These are phyloP conservation scores for Yarrowia sp. DNA, from an alignment of 805 yeast genomes.

Conservation along the genomic window DNA sequence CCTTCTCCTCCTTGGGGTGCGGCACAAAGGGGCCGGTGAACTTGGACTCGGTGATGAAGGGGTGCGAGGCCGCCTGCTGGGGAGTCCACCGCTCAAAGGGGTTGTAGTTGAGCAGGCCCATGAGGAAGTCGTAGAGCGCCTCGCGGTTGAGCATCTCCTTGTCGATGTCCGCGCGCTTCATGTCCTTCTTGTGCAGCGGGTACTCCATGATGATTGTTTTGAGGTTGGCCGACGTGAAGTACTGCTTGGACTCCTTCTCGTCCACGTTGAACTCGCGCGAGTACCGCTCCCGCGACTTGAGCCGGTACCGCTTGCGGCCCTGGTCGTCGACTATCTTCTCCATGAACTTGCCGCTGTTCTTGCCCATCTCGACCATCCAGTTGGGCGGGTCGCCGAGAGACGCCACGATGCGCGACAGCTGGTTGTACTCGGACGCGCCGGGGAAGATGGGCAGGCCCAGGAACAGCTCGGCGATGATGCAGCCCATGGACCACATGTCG, in stretches of 20 bases:
- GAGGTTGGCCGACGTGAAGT: constrained; percentile 64
- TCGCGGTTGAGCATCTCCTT: constrained; percentile 71
- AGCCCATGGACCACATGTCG: constrained; percentile 97
- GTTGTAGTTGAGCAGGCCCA: constrained; percentile 74
- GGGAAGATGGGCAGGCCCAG: constrained; percentile 93
- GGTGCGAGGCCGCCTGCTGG: constrained; percentile 89
- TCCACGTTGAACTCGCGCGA: constrained; percentile 43
- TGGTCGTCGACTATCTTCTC: constrained; percentile 45
- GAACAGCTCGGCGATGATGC: constrained; percentile 86
- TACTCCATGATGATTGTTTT: constrained; percentile 76
- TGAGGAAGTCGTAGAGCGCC: constrained; percentile 70
- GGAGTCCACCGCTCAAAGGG: constrained; percentile 97
- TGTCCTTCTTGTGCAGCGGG: constrained; percentile 42
- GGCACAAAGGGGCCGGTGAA: constrained; percentile 48
- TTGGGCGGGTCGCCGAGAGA: constrained; percentile 84
- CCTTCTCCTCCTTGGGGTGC: constrained; percentile 24
- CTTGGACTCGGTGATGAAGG: constrained; percentile 69
- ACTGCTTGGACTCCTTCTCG: constrained; percentile 82
- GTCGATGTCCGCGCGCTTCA: constrained; percentile 47
- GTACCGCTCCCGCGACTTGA: constrained; percentile 54
- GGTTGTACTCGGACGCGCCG: constrained; percentile 91
- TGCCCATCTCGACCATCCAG: constrained; percentile 97
- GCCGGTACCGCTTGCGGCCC: constrained; percentile 41
- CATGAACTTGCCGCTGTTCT: constrained; percentile 70
- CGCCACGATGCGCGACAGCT: constrained; percentile 73